These are phyloP conservation scores for Epichloe elymi DNA, from an alignment of 2,329 filamentous ascomycete genomes.

Conservation along the genomic window DNA sequence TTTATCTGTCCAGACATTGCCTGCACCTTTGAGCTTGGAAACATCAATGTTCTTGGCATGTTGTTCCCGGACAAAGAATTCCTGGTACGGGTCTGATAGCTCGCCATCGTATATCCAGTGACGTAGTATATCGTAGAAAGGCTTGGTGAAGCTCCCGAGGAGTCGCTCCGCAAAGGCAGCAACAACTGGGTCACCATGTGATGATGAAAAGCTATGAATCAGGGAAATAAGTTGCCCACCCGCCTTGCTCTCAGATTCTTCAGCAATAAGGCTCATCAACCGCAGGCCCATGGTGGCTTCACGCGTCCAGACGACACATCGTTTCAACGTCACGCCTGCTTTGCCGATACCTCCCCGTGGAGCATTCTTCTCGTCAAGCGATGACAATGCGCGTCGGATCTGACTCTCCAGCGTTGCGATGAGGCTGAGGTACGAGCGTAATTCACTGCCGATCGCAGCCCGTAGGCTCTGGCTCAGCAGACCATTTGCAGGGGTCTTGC, in stretches of 20 bases:
- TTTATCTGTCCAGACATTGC: slow-evolving; percentile 96
- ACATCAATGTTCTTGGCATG: slow-evolving; percentile 36
- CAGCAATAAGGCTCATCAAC: slow-evolving; percentile 86
- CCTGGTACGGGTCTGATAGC: slow-evolving; percentile 84
- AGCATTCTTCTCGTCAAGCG: slow-evolving; percentile 52
- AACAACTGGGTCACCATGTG: slow-evolving; percentile 90
- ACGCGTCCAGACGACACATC: slow-evolving; percentile 93
- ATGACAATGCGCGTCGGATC: slow-evolving; percentile 67
- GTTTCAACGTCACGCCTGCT: slow-evolving; percentile 82
- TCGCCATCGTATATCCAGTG: slow-evolving; percentile 99
- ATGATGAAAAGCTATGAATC: slow-evolving; percentile 85
- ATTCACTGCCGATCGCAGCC: slow-evolving; percentile 70
- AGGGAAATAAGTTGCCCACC: slow-evolving; percentile 88
- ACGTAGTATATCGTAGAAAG: slow-evolving; percentile 91
- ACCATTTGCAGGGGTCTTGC: slow-evolving; percentile 67
- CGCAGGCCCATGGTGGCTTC: slow-evolving; percentile 93
- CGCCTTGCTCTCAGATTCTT: slow-evolving; percentile 69
- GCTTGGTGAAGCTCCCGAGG: slow-evolving; percentile 72
- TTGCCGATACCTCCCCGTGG: slow-evolving; percentile 64
- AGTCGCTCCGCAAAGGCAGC: slow-evolving; percentile 85
- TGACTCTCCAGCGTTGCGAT: slow-evolving; percentile 89
- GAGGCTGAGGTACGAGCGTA: slow-evolving; percentile 78
- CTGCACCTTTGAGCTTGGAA: slow-evolving; percentile 48
- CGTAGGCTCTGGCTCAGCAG: slow-evolving; percentile 86
- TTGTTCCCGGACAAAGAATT: slow-evolving; percentile 91